Base-by-base conservation (phyloP, 441 rosid genomes). In the Melastoma candidum region DNA sequence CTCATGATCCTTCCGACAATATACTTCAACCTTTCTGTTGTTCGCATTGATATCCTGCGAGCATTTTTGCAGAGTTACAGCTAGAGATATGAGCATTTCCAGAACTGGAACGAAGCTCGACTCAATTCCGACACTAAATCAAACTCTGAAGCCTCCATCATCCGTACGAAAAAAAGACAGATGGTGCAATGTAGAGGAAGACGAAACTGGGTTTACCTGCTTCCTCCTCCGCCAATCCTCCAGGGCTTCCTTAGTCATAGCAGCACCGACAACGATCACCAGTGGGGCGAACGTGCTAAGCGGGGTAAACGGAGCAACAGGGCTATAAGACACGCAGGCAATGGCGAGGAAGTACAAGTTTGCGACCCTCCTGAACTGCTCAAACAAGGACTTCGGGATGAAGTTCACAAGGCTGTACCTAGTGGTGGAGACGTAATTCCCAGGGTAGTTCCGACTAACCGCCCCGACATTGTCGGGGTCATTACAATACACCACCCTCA, bases 301-400 rank as follows among this genome's bases (percentile, higher is more conserved):
- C 0, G 66, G 59, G 39, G 41, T 54, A 12, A 44, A 62, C 11
- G 66, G 66, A 2, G 66, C 66, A 48, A 62, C 12, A 0, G 66
- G 66, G 29, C 55, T 62, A 26, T 54, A 54, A 12, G 66, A 62
- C n/a, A 62, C 0, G 49, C 55, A 54, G 49, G 66, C 59, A 0
- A 62, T 60, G 12, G 54, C 50, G 47, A 62, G 47, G 49, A 62
- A 62, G 45, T 62, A 62, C 11, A 62, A 26, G 3, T 62, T 62
- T 24, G 66, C 66, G 17, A 62, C 60, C 44, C 66, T 54, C 53
- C 66, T 54, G 9, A 61, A 62, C 1, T 62, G 66, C 66, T 62
- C 66, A 12, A 62, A 62, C 48, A 62, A 44, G 3, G 66, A 62
- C 54, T 62, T 62, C 44, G 66, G 66, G 14, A 62, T 0, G 41